Conservation (phyloP, 2,329 filamentous ascomycete species). For the Pseudocercospora fuligena region DNA sequence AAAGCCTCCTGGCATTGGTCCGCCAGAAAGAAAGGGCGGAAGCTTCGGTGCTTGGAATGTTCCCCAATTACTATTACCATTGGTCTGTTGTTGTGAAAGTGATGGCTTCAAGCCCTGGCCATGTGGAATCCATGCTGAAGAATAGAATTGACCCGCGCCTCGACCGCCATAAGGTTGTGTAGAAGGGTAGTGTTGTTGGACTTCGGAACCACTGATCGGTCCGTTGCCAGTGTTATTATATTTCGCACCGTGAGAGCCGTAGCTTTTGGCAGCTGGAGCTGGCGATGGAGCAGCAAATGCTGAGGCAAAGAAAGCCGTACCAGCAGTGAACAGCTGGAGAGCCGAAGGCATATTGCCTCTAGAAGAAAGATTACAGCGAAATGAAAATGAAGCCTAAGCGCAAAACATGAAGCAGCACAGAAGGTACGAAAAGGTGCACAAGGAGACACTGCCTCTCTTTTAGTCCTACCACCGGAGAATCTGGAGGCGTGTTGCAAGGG, state of each 20-base stretch:
- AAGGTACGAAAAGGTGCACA: background rate
- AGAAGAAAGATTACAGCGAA: background rate
- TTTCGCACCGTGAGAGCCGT: background rate
- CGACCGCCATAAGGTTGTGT: constrained; percentile 21
- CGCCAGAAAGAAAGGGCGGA: constrained; percentile 30
- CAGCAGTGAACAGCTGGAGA: constrained; percentile 2
- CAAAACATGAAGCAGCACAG: background rate
- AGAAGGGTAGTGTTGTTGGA: background rate
- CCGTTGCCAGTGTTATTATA: constrained; percentile 13
- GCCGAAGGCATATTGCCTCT: constrained; percentile 4
- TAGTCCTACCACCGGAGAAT: constrained; percentile 1
- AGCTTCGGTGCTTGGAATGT: constrained; percentile 32
- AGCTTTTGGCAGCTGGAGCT: background rate
- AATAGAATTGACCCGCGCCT: constrained; percentile 20
- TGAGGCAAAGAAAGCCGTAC: constrained; percentile 2
- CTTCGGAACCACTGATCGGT: constrained; percentile 1
- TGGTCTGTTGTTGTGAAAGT: constrained; percentile 33
- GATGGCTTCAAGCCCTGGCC: constrained; percentile 23
- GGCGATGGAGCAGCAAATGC: constrained; percentile 10
- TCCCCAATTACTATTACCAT: constrained; percentile 36
- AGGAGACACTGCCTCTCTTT: constrained; percentile 2
- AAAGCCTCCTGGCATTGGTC: constrained; percentile 29
- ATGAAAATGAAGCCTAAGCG: background rate
- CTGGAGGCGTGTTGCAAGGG: constrained; percentile 3
- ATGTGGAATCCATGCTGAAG: constrained; percentile 29